Percentiles rank a stretch among this genome's conserved stretches.
Conservation (phyloP, 176 grass and related monocot species). For the Oryza glaberrima region DNA sequence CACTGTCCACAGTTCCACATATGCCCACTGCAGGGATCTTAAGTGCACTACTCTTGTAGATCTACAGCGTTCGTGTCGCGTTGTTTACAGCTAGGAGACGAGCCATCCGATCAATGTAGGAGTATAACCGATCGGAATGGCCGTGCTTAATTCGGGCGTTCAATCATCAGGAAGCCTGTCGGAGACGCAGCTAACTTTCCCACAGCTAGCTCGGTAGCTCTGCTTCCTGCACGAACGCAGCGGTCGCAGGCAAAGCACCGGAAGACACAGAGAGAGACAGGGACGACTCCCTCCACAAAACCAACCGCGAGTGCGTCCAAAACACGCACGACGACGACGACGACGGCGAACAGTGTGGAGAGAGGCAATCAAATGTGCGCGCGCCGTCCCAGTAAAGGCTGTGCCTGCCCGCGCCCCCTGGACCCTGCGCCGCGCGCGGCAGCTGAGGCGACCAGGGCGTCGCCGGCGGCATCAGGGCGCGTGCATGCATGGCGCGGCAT, state of each 20-base stretch:
- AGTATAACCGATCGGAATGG: background rate
- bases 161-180: background rate
- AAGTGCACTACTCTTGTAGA: background rate
- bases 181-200: background rate
- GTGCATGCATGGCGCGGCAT: conserved; percentile 24
- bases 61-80: background rate
- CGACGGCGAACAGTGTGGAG: conserved; percentile 21
- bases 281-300: background rate
- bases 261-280: background rate
- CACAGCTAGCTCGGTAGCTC: background rate
- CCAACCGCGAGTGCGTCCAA: background rate
- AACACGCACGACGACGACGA: conserved; percentile 13
- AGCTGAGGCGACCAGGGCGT: background rate
- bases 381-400: conserved; percentile 34
- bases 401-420: background rate
- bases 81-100: background rate
- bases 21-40: background rate
- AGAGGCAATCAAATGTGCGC: conserved; percentile 36
- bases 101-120: background rate
- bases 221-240: conserved; percentile 13
- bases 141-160: background rate
- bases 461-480: conserved; percentile 29
- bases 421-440: background rate
- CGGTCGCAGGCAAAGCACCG: background rate
- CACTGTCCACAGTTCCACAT: background rate